These are phyloP conservation scores for Neofusicoccum parvum DNA, from an alignment of 2,329 filamentous ascomycete genomes.

Conservation along the genomic window DNA sequence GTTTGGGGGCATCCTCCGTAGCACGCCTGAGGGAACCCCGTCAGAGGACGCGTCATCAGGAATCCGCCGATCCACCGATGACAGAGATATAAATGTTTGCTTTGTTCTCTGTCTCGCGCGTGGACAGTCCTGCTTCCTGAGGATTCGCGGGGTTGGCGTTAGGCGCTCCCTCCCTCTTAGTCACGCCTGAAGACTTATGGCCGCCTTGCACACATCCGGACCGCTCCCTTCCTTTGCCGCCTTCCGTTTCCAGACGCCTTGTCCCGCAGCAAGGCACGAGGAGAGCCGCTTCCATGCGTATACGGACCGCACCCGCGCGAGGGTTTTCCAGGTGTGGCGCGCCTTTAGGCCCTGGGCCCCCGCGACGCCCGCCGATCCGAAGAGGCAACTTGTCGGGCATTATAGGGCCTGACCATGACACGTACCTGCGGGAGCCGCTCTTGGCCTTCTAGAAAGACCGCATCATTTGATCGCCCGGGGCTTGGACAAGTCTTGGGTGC, in stretches of 20 bases:
- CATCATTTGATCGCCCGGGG: background rate
- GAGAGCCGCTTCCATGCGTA: background rate
- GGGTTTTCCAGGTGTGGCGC: background rate
- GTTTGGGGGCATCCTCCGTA: background rate
- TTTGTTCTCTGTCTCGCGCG: conserved; percentile 1
- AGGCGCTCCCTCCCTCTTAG: background rate
- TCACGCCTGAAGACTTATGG: background rate
- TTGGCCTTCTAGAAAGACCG: background rate
- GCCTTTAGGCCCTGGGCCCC: background rate
- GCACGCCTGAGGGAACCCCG: background rate
- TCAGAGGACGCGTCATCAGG: background rate
- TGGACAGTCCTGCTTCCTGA: background rate
- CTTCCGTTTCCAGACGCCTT: background rate
- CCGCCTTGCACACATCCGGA: background rate
- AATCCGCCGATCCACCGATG: background rate
- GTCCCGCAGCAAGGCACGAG: background rate
- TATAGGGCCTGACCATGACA: background rate
- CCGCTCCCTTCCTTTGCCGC: background rate
- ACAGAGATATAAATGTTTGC: conserved; percentile 1
- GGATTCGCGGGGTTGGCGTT: background rate
- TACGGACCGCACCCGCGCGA: background rate
- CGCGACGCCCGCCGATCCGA: background rate
- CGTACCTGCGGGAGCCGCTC: background rate
- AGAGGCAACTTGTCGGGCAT: background rate
- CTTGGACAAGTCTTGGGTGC: background rate